A percentile compares a stretch with the other conserved stretches of the same genome.
Conservation (phyloP, 164 flowering plant genomes). For the Dillenia suffruticosa region DNA sequence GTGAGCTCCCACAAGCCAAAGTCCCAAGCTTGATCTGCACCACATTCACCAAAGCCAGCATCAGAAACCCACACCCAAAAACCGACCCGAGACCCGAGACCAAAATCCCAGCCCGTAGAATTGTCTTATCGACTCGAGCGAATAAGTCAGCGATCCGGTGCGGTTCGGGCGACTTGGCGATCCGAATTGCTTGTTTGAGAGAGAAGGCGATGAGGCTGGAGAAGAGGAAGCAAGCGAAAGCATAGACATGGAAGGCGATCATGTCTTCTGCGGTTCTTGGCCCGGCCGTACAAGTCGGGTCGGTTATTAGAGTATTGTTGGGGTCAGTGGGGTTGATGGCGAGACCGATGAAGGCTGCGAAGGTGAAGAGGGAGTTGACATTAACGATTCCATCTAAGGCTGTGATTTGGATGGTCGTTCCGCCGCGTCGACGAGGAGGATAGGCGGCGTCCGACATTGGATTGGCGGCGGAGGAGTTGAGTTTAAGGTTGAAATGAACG, state of each 20-base stretch:
- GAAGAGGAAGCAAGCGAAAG: conserved; percentile 88
- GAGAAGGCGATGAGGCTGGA: conserved; percentile 74
- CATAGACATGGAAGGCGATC: conserved; percentile 70
- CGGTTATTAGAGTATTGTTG: conserved; percentile 22
- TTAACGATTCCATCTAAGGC: conserved; percentile 78
- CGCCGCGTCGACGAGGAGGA: too few species aligned
- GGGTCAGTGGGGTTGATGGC: conserved; percentile 59
- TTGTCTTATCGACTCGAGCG: conserved; percentile 6
- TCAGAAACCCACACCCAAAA: conserved; percentile 64
- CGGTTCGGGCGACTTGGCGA: not conserved
- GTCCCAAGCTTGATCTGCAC: conserved; percentile 81
- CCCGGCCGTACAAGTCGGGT: conserved; percentile 33
- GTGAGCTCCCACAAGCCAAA: conserved; percentile 46
- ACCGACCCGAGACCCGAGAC: conserved; percentile 65
- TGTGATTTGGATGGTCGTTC: conserved; percentile 44
- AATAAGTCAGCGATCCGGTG: too few species aligned
- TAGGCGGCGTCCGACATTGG: too few species aligned
- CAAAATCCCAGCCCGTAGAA: conserved; percentile 51
- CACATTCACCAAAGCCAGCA: conserved; percentile 66
- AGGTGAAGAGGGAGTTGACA: conserved; percentile 84
- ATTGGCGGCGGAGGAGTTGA: too few species aligned
- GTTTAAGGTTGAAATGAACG: too few species aligned
- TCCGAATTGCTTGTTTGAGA: conserved; percentile 63
- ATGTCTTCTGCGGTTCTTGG: conserved; percentile 31
- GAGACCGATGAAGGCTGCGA: conserved; percentile 82